Base-by-base conservation (phyloP, 1,139 yeast genomes). In the Meyerozyma smithsonii region DNA sequence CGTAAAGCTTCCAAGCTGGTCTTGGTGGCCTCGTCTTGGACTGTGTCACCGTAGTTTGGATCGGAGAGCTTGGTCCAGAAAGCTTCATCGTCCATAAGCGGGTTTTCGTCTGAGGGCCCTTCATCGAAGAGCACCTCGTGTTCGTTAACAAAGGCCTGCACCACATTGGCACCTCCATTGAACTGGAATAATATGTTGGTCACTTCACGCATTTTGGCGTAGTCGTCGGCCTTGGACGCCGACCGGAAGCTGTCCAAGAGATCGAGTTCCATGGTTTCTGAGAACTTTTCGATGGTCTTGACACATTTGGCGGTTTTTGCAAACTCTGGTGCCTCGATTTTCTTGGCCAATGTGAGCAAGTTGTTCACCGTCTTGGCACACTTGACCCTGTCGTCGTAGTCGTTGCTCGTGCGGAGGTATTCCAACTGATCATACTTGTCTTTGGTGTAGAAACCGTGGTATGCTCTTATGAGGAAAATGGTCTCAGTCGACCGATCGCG, bases 91-190 rank as follows among this genome's bases (percentile, higher is more conserved):
- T 69, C 74, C 21, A 44, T 59, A 39, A 67, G 54, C 10, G 66
- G 55, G 35, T 68, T 69, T 32, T 74, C 76, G 10, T 55, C 72
- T 5, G 49, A 42, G 36, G 59, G 64, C 6, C 59, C 59, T 41
- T 77, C 75, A 12, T 47, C 52, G 40, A 76, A 63, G 55, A 86
- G 82, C 45, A 84, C 77, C 43, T 81, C 86, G 56, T 85, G 89
- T 55, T 85, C 89, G 54, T 81, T 82, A 34, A 89, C 88, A 62
- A 87, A 90, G 39, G 85, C 78, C 55, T 84, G 89, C 11, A 88
- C 84, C 10, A 89, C 94, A 44, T 83, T 81, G 4, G 79, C 72
- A 8, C 97, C 97, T 8, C 90, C 94, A 54, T 92, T 90, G 62
- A 82, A 90, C 44, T 81, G 87, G 40, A 81, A 75, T 39, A 90